Evolutionary conservation across 495 filamentous ascomycete species (phyloP), one percentile per base, ranked within the genome.

Genomic region (Penicillium antarcticum): DNA sequence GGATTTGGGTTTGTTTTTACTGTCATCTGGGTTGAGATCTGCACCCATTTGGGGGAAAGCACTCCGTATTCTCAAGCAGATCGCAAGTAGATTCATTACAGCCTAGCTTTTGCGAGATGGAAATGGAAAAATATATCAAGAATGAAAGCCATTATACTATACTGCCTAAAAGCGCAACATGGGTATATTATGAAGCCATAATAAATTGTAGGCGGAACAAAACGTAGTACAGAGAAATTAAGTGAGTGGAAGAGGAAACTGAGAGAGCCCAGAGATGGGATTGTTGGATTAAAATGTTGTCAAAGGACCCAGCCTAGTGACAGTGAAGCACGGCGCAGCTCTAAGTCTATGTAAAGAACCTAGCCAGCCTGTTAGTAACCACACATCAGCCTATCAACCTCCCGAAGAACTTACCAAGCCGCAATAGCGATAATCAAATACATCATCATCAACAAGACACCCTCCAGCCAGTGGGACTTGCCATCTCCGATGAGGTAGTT

Each of bases 401-500:
- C 45, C 36, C 36, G 0, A 8, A n/a, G 18, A 19, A 67, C 71
- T 18, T 68, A 81, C 77, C 76, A 81, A 42, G 76, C 74, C 50
- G 77, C 76, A 42, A 82, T 52, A 21, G 85, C 84, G 55, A 92
- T 88, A 52, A 91, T 89, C 34, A 83, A 48, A 61, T 92, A 92
- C 51, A 91, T 73, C 51, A 83, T 87, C 53, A 86, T 80, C 42
- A 92, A 61, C 32, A 91, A 67, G 48, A 89, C 80, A 9, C 89
- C 89, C 65, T 94, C 89, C 0, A 94, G 79, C 79, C 79, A 82
- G 48, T 82, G 77, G 5, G 76, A 80, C 48, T 81, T 80, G 29
- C 78, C 79, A 53, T 79, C 73, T 16, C 79, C 81, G 50, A 94
- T 91, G 13, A 94, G 76, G 62, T 91, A 92, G 69, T 91, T 94